Evolutionary conservation across 257 asterid species (phyloP), one percentile per base, ranked within the genome.

Genomic region (Plantago major): DNA sequence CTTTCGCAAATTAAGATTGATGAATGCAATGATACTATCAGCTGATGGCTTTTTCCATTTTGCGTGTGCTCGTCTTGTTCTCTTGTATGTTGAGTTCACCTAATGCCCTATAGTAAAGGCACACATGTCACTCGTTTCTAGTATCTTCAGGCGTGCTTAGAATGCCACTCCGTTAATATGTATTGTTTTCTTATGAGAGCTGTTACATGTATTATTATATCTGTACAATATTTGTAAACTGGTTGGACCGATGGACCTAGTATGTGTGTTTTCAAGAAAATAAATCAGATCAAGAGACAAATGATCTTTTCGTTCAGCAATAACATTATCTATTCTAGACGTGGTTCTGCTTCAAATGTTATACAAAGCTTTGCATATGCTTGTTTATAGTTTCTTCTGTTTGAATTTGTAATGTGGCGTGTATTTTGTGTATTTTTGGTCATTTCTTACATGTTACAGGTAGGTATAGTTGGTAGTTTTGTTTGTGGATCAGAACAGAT

Each of bases 231-330:
- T 42, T 56, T 55, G 72, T 57, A 67, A 74, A 62, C 52, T 56
- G 67, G 70, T 55, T 49, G 55, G 70, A 70, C 74, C 58, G 62
- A 48, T 49, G 55, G 70, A 70, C 74, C 58, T 64, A 44, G 67
- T 58, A 37, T 67, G 64, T 67, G 62, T 65, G 70, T 63, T 61
- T 66, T 56, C 6, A 71, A 40, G 67, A 62, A 48, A 73, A 79
- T 63, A 75, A 75, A 71, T 63, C 60, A 33, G 64, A 42, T 40
- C 4, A 51, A 48, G 60, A 44, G 62, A 13, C 43, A 10, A 30
- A 40, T 57, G 64, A 13, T 42, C 70, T 63, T 48, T 58, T 47
- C 11, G 8, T 16, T 40, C 40, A 6, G 42, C 42, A 43, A 44
- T 9, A 11, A 19, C 22, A 30, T 15, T 60, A 19, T 19, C 19